These are phyloP conservation scores for Aspergillus campestris DNA, from an alignment of 495 filamentous ascomycete genomes.

Conservation along the genomic window DNA sequence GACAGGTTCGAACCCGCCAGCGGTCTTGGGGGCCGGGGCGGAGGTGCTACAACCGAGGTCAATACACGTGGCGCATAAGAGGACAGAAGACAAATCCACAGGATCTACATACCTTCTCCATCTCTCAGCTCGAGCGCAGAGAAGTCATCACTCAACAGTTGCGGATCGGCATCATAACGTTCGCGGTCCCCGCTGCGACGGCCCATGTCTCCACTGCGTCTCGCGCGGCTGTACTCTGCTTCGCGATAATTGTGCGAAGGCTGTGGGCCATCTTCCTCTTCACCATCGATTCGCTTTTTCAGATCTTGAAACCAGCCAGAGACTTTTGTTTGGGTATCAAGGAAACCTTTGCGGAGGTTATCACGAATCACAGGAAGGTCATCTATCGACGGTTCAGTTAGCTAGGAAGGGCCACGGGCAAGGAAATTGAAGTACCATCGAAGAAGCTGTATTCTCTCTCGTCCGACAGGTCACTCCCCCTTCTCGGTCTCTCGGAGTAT, in stretches of 20 bases:
- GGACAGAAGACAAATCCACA: background rate
- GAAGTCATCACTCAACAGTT: conserved; percentile 85
- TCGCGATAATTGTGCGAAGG: conserved; percentile 39
- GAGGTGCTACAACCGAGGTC: conserved; percentile 30
- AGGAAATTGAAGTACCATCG: conserved; percentile 47
- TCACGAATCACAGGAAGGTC: conserved; percentile 90
- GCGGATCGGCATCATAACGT: conserved; percentile 92
- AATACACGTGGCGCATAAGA: conserved; percentile 13
- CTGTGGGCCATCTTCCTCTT: conserved; percentile 53
- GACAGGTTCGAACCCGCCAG: conserved; percentile 72
- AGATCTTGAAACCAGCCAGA: conserved; percentile 86
- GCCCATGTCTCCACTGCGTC: conserved; percentile 49
- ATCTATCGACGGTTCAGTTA: conserved; percentile 39
- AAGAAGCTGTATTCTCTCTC: conserved; percentile 78
- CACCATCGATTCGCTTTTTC: conserved; percentile 85
- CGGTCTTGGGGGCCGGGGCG: conserved; percentile 50
- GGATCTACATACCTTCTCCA: conserved; percentile 52
- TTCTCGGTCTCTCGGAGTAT: conserved; percentile 18
- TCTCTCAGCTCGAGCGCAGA: conserved; percentile 75
- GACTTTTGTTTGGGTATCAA: conserved; percentile 88
- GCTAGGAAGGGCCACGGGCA: background rate
- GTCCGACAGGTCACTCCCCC: conserved; percentile 38
- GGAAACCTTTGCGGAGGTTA: conserved; percentile 88
- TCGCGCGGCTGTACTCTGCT: conserved; percentile 27
- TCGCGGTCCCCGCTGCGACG: conserved; percentile 74